Conservation (phyloP, 345 rosid species). For the Bretschneidera sinensis region DNA sequence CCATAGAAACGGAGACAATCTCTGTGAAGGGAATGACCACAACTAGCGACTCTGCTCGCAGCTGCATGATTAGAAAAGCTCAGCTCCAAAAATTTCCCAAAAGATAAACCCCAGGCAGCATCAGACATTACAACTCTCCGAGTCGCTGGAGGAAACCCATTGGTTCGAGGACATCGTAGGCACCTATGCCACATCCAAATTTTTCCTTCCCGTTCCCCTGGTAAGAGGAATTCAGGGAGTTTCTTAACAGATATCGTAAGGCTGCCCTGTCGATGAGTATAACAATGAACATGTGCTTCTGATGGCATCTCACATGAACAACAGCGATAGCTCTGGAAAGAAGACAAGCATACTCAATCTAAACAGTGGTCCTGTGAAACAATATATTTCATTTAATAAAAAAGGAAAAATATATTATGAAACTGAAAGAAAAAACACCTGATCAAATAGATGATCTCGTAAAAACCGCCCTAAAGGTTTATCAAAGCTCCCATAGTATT, state of each 20-base stretch:
- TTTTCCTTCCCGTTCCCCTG: slow-evolving; percentile 88
- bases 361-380: not conserved
- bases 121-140: slow-evolving; percentile 92
- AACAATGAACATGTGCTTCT: slow-evolving; percentile 95
- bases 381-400: not conserved
- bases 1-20: slow-evolving; percentile 99
- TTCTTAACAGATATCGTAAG: slow-evolving; percentile 90
- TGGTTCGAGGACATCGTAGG: slow-evolving; percentile 73
- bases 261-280: slow-evolving; percentile 93
- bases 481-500: slow-evolving; percentile 92
- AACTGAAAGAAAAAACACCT: slow-evolving; percentile 40
- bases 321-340: slow-evolving; percentile 58
- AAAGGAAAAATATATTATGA: slow-evolving; percentile 1
- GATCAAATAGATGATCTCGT: slow-evolving; percentile 85
- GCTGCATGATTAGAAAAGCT: slow-evolving; percentile 99
- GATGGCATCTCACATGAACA: slow-evolving; percentile 83
- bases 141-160: slow-evolving; percentile 92
- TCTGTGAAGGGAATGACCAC: slow-evolving; percentile 98
- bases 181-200: slow-evolving; percentile 99
- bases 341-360: slow-evolving; percentile 13
- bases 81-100: slow-evolving; percentile 94
- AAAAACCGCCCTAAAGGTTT: slow-evolving; percentile 89
- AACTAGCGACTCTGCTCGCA: slow-evolving; percentile 97
- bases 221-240: slow-evolving; percentile 55
- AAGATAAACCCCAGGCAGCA: slow-evolving; percentile 98